Evolutionary conservation across 495 filamentous ascomycete genomes (phyloP).

Genomic region (Trichoderma orchidacearum): DNA sequence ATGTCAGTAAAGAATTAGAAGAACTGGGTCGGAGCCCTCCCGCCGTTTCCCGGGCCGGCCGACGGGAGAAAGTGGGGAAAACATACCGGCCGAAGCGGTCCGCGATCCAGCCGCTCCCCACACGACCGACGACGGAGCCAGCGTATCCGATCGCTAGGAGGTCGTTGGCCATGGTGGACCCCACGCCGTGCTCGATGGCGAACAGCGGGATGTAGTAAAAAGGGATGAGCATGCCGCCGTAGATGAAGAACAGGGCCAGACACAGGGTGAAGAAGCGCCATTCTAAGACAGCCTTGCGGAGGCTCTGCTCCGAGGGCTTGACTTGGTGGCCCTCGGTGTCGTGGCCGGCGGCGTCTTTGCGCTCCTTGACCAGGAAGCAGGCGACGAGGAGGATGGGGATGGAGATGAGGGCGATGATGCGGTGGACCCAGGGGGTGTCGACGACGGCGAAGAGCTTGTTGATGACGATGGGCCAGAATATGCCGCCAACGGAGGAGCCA

Average conservation of each 20-base stretch:
- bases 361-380: conserved; percentile 44
- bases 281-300: background rate
- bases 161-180: conserved; percentile 37
- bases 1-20: background rate
- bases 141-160: conserved; percentile 34
- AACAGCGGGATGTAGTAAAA: conserved; percentile 45
- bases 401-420: conserved; percentile 48
- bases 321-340: conserved; percentile 6
- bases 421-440: conserved; percentile 53
- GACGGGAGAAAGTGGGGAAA: background rate
- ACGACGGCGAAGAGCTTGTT: conserved; percentile 38
- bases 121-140: conserved; percentile 43
- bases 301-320: background rate
- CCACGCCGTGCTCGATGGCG: conserved; percentile 32
- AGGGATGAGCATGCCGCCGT: conserved; percentile 42
- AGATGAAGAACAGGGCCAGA: conserved; percentile 36
- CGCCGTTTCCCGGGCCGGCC: too few relatives aligned
- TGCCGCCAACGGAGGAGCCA: conserved; percentile 47
- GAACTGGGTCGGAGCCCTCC: background rate
- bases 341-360: conserved; percentile 12
- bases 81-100: conserved; percentile 27
- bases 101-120: conserved; percentile 46
- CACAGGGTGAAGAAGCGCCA: background rate
- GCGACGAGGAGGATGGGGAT: conserved; percentile 41
- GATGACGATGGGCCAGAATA: conserved; percentile 53